Base-by-base conservation (phyloP, 495 filamentous ascomycete species). In the Talaromyces stipitatus region DNA sequence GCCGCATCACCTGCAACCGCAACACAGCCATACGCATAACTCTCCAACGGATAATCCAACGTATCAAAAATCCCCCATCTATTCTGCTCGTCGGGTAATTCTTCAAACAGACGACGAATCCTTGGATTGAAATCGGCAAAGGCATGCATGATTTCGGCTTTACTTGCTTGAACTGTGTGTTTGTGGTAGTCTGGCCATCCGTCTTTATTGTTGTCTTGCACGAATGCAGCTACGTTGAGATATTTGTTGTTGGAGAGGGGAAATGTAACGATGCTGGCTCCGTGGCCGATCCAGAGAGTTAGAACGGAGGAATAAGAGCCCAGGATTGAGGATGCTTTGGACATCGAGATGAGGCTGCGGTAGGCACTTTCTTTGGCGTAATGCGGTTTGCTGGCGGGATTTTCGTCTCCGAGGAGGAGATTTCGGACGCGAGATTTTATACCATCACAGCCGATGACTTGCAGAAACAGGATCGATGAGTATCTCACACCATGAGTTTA, bases 391-490 rank as follows among this genome's bases (percentile, higher is more conserved):
- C 16, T 14, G 26, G 48, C 22, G 23, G 48, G 24, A 28, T 51
- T 28, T 9, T 29, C 26, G 12, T 51, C 48, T 23, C 48, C 48
- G 11, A 26, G 8, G 4, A 51, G 24, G 12, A 51, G 48, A 11
- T 51, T n/a, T 26, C 48, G 48, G 14, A 29, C 26, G 26, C 48
- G 27, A 1, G 74, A 77, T 58, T 78, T 75, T 55, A 86, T 82
- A 1, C 83, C 82, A 71, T 85, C 82, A 60, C 79, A 81, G 0
- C 81, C 82, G 23, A 86, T 65, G 3, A 84, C 78, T 11, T 0
- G 69, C 72, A 1, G 2, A 1, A 0, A 66, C 69, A 3, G 54
- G 6, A n/a, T n/a, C n/a, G n/a, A n/a, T n/a, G n/a, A n/a, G n/a
- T n/a, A n/a, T n/a, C n/a, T n/a, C n/a, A n/a, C n/a, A n/a, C n/a